Conservation (phyloP, 1,284 basidiomycete genomes). For the Ganoderma multipileum region DNA sequence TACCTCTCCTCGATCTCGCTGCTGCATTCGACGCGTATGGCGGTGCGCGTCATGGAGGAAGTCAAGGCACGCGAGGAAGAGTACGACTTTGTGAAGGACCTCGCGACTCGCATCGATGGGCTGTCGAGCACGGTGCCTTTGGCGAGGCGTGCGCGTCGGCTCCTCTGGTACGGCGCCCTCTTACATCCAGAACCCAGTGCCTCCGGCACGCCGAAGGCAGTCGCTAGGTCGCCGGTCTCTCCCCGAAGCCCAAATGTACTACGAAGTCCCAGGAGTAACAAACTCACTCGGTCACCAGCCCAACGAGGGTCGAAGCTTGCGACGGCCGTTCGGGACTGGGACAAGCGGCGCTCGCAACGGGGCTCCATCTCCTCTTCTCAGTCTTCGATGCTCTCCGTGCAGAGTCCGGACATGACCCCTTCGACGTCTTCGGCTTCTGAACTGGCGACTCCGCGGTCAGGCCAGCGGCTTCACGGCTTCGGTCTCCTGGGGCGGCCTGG, state of each 20-base stretch:
- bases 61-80: slow-evolving; percentile 87
- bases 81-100: slow-evolving; percentile 72
- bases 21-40: slow-evolving; percentile 68
- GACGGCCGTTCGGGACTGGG: slow-evolving; percentile 51
- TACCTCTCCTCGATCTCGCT: slow-evolving; percentile 72
- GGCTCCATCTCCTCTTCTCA: slow-evolving; percentile 55
- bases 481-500: slow-evolving; percentile 3
- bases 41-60: slow-evolving; percentile 79
- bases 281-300: slow-evolving; percentile 8
- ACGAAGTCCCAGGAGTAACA: not conserved
- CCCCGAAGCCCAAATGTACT: not conserved
- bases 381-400: slow-evolving; percentile 44
- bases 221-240: not conserved
- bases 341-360: slow-evolving; percentile 48
- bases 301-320: slow-evolving; percentile 43
- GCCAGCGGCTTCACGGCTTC: slow-evolving; percentile 18
- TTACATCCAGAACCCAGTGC: not conserved
- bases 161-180: slow-evolving; percentile 71
- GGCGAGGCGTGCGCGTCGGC: slow-evolving; percentile 71
- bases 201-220: not conserved
- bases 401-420: slow-evolving; percentile 33
- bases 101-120: slow-evolving; percentile 66
- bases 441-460: slow-evolving; percentile 28
- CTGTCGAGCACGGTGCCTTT: slow-evolving; percentile 59
- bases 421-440: slow-evolving; percentile 31